Percentiles rank a stretch among this genome's conserved stretches.
These are phyloP conservation scores for Teunomyces barrocoloradensis DNA, from an alignment of 805 yeast species.

Conservation along the genomic window DNA sequence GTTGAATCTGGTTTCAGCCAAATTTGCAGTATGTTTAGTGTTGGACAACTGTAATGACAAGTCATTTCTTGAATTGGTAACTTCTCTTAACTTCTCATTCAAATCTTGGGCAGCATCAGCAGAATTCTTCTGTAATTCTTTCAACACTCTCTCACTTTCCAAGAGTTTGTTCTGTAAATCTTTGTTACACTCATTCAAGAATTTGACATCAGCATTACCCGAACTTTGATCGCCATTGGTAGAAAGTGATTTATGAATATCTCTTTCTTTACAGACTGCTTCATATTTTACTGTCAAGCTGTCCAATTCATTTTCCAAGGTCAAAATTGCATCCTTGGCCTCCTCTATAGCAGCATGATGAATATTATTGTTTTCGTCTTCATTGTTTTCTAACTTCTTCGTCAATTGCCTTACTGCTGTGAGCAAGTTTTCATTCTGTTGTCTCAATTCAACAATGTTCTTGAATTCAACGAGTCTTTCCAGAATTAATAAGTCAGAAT, in stretches of 20 bases:
- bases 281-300: conserved; percentile 50
- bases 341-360: conserved; percentile 54
- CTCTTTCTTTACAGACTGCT: conserved; percentile 64
- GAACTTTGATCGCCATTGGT: conserved; percentile 8
- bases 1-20: conserved; percentile 53
- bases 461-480: conserved; percentile 72
- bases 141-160: conserved; percentile 38
- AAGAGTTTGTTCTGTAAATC: conserved; percentile 33
- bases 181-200: conserved; percentile 23
- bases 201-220: conserved; percentile 17
- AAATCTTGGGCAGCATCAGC: conserved; percentile 46
- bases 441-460: conserved; percentile 63
- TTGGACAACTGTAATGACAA: conserved; percentile 50
- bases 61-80: conserved; percentile 33
- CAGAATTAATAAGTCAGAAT: conserved; percentile 69
- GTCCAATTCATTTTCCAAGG: conserved; percentile 58
- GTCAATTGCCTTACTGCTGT: conserved; percentile 70
- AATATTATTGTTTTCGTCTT: conserved; percentile 39
- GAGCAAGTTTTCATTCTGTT: conserved; percentile 71
- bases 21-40: conserved; percentile 50
- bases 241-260: conserved; percentile 47
- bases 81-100: conserved; percentile 31
- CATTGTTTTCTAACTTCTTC: conserved; percentile 64
- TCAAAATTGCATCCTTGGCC: conserved; percentile 66
- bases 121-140: conserved; percentile 36